Conservation (phyloP, 805 yeast species). For the Tetrapisispora iriomotensis region DNA sequence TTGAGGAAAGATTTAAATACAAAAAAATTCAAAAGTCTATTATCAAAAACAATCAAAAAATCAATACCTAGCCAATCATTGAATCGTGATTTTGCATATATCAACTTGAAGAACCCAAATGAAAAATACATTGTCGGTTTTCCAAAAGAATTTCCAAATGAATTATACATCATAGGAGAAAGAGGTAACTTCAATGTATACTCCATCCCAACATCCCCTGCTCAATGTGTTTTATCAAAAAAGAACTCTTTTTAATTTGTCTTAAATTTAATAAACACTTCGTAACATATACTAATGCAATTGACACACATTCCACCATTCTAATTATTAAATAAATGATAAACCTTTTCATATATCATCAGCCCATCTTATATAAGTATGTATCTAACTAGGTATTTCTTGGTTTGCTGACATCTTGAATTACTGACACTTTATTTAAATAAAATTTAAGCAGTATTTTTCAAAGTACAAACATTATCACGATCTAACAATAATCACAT, state of each 20-base stretch:
- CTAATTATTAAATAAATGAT: too few relatives aligned
- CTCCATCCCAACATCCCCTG: constrained; percentile 20
- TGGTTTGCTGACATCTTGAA: too few relatives aligned
- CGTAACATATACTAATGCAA: too few relatives aligned
- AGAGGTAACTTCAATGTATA: constrained; percentile 23
- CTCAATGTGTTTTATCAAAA: constrained; percentile 24
- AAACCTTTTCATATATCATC: too few relatives aligned
- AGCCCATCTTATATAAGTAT: too few relatives aligned
- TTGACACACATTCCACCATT: too few relatives aligned
- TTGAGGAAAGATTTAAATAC: constrained; percentile 7
- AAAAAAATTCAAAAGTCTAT: constrained; percentile 17
- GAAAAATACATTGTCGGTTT: constrained; percentile 14
- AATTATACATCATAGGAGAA: constrained; percentile 22
- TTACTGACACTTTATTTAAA: too few relatives aligned
- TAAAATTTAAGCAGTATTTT: too few relatives aligned
- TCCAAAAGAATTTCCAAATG: constrained; percentile 26
- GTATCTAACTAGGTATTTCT: too few relatives aligned
- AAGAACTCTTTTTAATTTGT: not conserved
- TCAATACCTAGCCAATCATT: constrained; percentile 23
- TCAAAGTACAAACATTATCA: too few relatives aligned
- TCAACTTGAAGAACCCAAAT: constrained; percentile 5
- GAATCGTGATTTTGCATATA: constrained; percentile 24
- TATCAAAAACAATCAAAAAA: constrained; percentile 22
- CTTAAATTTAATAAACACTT: not conserved
- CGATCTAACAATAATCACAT: too few relatives aligned